Evolutionary conservation across 2,329 filamentous ascomycete species (phyloP).

Genomic region (Stemphylium vesicarium): DNA sequence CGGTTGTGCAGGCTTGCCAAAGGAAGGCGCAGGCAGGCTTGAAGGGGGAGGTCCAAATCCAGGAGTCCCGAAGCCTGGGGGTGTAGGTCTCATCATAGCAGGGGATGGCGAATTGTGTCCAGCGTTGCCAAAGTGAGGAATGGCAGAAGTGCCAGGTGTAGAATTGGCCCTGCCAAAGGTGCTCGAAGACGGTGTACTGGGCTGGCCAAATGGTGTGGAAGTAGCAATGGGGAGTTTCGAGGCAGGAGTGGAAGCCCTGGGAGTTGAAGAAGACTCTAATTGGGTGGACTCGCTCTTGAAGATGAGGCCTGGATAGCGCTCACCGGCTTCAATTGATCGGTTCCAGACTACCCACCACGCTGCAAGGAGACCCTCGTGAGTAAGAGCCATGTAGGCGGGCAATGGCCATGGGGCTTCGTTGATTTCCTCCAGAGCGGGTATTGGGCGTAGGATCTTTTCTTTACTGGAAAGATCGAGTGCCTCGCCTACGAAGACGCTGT

Average conservation of each 20-base stretch:
- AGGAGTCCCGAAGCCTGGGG: constrained; percentile 34
- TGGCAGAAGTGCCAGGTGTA: constrained; percentile 36
- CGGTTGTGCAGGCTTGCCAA: constrained; percentile 27
- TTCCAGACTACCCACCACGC: constrained; percentile 94
- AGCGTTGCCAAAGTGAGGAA: constrained; percentile 12
- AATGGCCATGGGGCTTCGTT: constrained; percentile 79
- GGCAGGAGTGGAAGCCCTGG: constrained; percentile 15
- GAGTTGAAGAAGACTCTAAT: constrained; percentile 36
- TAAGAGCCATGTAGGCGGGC: constrained; percentile 83
- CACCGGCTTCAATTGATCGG: constrained; percentile 78
- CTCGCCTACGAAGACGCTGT: constrained; percentile 80
- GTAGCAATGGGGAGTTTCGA: constrained; percentile 16
- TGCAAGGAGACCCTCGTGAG: constrained; percentile 83
- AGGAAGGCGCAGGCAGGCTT: constrained; percentile 19
- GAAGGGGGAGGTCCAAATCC: constrained; percentile 23
- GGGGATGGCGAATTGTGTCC: constrained; percentile 14
- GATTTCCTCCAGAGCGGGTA: constrained; percentile 77
- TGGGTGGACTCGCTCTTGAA: constrained; percentile 44
- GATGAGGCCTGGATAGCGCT: constrained; percentile 74
- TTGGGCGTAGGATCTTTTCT: constrained; percentile 78
- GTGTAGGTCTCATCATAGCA: constrained; percentile 16
- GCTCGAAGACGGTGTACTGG: constrained; percentile 1
- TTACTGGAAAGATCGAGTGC: constrained; percentile 83
- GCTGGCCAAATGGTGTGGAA: constrained; percentile 15
- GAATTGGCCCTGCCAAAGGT: constrained; percentile 21